These are phyloP conservation scores for Pseudozyma thailandica DNA, from an alignment of 1,284 basidiomycete species.

Conservation along the genomic window DNA sequence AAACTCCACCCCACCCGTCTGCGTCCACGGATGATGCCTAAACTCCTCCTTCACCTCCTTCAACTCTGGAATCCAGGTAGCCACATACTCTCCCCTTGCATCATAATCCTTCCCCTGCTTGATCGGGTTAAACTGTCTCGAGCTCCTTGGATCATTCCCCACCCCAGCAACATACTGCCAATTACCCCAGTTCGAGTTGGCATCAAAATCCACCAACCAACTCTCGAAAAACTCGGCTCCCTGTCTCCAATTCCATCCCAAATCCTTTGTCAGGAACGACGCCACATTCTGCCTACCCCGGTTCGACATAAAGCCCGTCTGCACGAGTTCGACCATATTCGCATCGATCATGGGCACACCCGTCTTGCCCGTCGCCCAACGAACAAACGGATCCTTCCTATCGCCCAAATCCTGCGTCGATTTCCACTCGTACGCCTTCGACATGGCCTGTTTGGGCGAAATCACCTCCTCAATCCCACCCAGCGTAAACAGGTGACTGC, in stretches of 20 bases:
- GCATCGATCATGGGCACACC: constrained; percentile 63
- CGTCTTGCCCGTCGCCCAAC: constrained; percentile 48
- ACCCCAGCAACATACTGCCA: constrained; percentile 64
- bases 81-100: constrained; percentile 45
- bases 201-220: constrained; percentile 56
- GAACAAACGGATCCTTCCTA: constrained; percentile 44
- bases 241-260: constrained; percentile 56
- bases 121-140: constrained; percentile 62
- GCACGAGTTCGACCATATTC: constrained; percentile 57
- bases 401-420: constrained; percentile 21
- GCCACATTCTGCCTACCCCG: constrained; percentile 61
- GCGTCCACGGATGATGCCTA: constrained; percentile 57
- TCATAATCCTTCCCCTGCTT: constrained; percentile 63
- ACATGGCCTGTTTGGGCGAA: constrained; percentile 33
- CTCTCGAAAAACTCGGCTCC: constrained; percentile 61
- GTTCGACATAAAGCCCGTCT: constrained; percentile 73
- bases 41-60: constrained; percentile 8
- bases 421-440: constrained; percentile 57
- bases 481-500: constrained; percentile 53
- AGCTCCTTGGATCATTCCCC: constrained; percentile 59
- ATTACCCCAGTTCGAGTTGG: constrained; percentile 54
- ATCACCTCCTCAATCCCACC: constrained; percentile 54
- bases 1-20: background rate
- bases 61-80: constrained; percentile 51
- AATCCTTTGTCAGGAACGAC: constrained; percentile 56